Percentiles rank a stretch among this genome's conserved stretches.
Conservation (phyloP, 257 asterid genomes). For the Ajuga chamaepitys region DNA sequence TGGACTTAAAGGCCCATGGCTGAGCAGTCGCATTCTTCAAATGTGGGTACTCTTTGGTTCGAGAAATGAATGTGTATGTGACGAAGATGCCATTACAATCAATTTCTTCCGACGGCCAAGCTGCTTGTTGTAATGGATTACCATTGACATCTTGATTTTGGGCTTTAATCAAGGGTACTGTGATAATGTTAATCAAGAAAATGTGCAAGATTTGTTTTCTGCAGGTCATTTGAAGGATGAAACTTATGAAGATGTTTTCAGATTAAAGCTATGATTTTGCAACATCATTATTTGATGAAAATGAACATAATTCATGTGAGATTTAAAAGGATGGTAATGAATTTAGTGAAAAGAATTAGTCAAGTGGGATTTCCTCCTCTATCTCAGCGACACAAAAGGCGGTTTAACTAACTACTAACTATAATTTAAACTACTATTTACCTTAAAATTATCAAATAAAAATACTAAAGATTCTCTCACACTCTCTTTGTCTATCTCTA, state of each 20-base stretch:
- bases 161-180: slow-evolving; percentile 7
- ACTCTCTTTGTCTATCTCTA: no score
- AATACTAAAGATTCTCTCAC: no score
- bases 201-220: slow-evolving; percentile 3
- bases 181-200: slow-evolving; percentile 11
- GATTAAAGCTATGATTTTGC: not conserved
- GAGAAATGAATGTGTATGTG: slow-evolving; percentile 24
- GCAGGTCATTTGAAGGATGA: slow-evolving; percentile 8
- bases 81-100: slow-evolving; percentile 38
- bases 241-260: not conserved
- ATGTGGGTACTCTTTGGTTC: slow-evolving; percentile 26
- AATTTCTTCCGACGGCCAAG: slow-evolving; percentile 13
- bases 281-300: no score
- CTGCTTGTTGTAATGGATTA: not conserved
- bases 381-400: slow-evolving; percentile 20
- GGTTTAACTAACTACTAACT: slow-evolving; percentile 20
- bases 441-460: no score
- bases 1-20: slow-evolving; percentile 42
- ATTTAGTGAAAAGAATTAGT: slow-evolving; percentile 20
- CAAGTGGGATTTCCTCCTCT: slow-evolving; percentile 24
- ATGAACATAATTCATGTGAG: slow-evolving; percentile 1
- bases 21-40: slow-evolving; percentile 41
- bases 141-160: slow-evolving; percentile 6
- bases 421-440: not conserved
- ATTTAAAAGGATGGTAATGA: slow-evolving; percentile 12